A percentile compares a stretch with the other conserved stretches of the same genome.
These are phyloP conservation scores for Pythium myriotylum DNA, from an alignment of 352 stramenopile genomes.

Conservation along the genomic window DNA sequence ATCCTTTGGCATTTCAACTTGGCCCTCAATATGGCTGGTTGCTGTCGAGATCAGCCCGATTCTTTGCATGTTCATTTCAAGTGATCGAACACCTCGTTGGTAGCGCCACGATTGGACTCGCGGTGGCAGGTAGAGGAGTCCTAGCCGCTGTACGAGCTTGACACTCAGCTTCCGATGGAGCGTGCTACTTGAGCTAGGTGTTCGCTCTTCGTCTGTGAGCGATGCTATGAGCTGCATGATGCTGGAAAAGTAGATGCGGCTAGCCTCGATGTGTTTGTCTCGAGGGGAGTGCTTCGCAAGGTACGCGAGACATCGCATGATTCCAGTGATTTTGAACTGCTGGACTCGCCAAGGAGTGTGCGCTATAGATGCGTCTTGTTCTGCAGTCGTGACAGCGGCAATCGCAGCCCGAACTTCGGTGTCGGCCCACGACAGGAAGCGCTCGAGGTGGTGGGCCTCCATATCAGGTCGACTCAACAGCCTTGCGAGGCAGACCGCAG, in stretches of 20 bases:
- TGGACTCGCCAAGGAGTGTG: conserved; percentile 39
- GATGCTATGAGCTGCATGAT: conserved; percentile 72
- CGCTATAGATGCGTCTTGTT: conserved; percentile 18
- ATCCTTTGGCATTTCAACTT: conserved; percentile 24
- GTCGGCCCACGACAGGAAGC: conserved; percentile 92
- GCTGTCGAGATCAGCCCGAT: conserved; percentile 31
- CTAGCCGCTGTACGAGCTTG: conserved; percentile 96
- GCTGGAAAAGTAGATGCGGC: conserved; percentile 70
- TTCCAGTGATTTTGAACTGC: conserved; percentile 81
- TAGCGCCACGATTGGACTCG: conserved; percentile 96
- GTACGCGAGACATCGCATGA: conserved; percentile 81
- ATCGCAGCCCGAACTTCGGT: conserved; percentile 42
- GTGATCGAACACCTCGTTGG: conserved; percentile 89
- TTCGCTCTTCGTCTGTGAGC: conserved; percentile 53
- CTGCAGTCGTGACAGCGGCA: conserved; percentile 24
- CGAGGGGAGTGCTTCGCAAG: conserved; percentile 80
- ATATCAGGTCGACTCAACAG: conserved; percentile 97
- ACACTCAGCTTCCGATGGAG: conserved; percentile 94
- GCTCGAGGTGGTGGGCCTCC: conserved; percentile 86
- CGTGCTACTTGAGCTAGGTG: conserved; percentile 58
- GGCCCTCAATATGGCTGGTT: background rate
- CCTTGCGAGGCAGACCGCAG: conserved; percentile 92
- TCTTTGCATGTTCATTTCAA: conserved; percentile 92
- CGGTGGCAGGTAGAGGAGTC: conserved; percentile 94
- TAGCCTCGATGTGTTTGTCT: conserved; percentile 69